These are phyloP conservation scores for Cryptosporidium sp. DNA, from an alignment of 169 alveolate genomes.

Conservation along the genomic window DNA sequence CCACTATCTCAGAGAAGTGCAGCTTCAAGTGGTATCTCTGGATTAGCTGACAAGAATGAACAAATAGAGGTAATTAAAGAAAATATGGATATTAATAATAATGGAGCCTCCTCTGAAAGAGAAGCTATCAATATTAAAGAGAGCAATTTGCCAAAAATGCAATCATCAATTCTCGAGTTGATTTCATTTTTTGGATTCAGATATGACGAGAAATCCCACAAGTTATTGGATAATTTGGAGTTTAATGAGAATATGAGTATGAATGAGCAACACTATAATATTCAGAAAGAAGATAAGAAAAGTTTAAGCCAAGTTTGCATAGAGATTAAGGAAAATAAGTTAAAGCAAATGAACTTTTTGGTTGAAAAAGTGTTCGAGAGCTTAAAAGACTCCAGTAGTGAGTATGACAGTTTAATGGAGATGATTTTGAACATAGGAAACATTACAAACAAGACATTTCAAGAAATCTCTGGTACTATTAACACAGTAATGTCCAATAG, in stretches of 20 bases:
- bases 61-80: neutral
- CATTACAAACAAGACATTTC: conserved; percentile 42
- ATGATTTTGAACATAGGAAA: conserved; percentile 45
- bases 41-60: neutral
- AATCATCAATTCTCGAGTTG: neutral
- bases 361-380: neutral
- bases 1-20: conserved; percentile 18
- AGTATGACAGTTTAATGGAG: conserved; percentile 45
- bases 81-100: neutral
- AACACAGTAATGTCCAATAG: conserved; percentile 55
- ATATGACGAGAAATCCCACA: conserved; percentile 15
- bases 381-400: conserved; percentile 11
- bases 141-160: neutral
- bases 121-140: neutral
- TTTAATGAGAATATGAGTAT: conserved; percentile 5
- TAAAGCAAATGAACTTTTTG: conserved; percentile 3
- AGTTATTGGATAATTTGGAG: neutral
- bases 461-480: conserved; percentile 45
- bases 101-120: neutral
- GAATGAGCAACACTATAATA: neutral
- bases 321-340: conserved; percentile 29
- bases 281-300: neutral
- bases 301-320: conserved; percentile 21
- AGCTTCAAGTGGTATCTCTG: neutral
- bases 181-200: conserved; percentile 46